A percentile compares a stretch with the other conserved stretches of the same genome.
Conservation (phyloP, 345 rosid genomes). For the Alliaria petiolata region DNA sequence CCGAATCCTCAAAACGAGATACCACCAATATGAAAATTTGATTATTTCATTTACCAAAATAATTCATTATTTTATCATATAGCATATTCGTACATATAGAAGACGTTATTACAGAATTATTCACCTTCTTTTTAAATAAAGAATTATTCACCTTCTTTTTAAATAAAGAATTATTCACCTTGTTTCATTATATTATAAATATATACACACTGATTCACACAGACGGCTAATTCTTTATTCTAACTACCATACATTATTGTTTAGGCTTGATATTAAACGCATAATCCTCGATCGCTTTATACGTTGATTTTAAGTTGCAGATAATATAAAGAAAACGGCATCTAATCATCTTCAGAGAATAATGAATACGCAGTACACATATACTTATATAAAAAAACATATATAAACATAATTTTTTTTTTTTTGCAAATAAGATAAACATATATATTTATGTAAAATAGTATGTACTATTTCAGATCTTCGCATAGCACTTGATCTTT, state of each 20-base stretch:
- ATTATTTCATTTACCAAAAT: not conserved
- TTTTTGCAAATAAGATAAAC: no score
- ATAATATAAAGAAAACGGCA: conserved; percentile 29
- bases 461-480: conserved; percentile 15
- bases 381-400: not conserved
- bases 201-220: not conserved
- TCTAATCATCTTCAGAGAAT: conserved; percentile 23
- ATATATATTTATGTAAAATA: not conserved
- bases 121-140: not conserved
- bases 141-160: no score
- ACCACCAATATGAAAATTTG: not conserved
- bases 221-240: conserved; percentile 4
- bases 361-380: not conserved
- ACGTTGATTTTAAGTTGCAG: conserved; percentile 9
- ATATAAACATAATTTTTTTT: no score
- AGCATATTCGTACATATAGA: conserved; percentile 1
- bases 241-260: not conserved
- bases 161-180: not conserved
- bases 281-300: conserved; percentile 11
- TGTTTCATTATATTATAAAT: not conserved
- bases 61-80: not conserved
- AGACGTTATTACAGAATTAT: not conserved
- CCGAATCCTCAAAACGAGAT: conserved; percentile 24
- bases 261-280: conserved; percentile 1
- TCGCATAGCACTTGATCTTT: conserved; percentile 15